Evolutionary conservation across 2,329 filamentous ascomycete species (phyloP), one percentile per base, ranked within the genome.

Genomic region (Periconia sp.): DNA sequence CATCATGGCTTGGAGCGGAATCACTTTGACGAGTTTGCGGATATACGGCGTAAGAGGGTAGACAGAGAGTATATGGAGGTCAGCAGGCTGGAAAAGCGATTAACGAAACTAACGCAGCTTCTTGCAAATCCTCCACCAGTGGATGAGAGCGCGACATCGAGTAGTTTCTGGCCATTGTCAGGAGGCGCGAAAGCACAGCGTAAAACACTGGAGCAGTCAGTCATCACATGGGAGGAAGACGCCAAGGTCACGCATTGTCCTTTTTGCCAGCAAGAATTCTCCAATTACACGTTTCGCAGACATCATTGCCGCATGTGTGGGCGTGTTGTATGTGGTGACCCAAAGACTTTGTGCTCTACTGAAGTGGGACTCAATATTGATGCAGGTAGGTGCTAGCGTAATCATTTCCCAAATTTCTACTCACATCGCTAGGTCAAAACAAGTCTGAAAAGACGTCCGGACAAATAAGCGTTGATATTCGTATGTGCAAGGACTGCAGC

Each of bases 261-360:
- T 0, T 96, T 96, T 63, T 99, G 94, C 61, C 89, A 95, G 63
- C 94, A 99, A 61, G 90, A 96, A 43, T 99, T 99, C 69, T 87
- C 90, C 1, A 87, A 86, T 11, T 97, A 96, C 81, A 88, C 90
- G 1, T 95, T 97, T 62, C 83, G 94, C 59, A 79, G 94, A 55
- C 94, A 97, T 68, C 94, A 99, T 70, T 99, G 94, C 70, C 83
- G 94, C 40, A 86, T 95, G 70, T 99, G 94, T 61, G 94, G 94
- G 3, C 83, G 87, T 30, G 91, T 99, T 0, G 90, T 99, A 0
- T 99, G 94, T 65, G 90, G 90, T 10, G 94, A 99, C 69, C 82
- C 82, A 0, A 80, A 83, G 43, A 99, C 94, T 0, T 84, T 73
- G 3, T 99, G 94, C 69, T 99, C 94, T 1, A 83, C 78, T 7